Evolutionary conservation across 1,139 yeast genomes (phyloP), one percentile per base, ranked within the genome.

Genomic region (Lizanozyma gosingica): DNA sequence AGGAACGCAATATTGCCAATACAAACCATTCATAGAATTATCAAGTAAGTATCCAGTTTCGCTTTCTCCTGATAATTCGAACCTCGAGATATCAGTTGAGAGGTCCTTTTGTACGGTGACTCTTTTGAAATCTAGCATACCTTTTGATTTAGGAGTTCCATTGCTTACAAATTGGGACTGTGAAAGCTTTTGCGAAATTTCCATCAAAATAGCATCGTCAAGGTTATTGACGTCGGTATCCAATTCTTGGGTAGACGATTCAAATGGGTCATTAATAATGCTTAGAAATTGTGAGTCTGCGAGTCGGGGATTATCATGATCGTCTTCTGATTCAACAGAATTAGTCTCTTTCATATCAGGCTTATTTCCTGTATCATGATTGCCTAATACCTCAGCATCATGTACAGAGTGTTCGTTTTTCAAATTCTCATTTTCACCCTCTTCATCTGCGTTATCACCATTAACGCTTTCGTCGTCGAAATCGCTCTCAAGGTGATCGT

Each of bases 351-450:
- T 17, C 14, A 29, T 6, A 9, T 29, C n/a, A 22, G 15, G n/a
- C 15, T 27, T 27, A 4, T 35, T 17, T 9, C 6, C 34, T 16
- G 14, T 41, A n/a, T 22, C 40, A 15, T 40, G 27, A 15, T 14
- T 29, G 15, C n/a, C 16, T 9, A 14, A 32, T 16, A 39, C 34
- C 15, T 44, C 49, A 0, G 42, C 46, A 29, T 47, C 53, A 14
- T 44, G 52, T 14, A 46, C 52, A 2, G 49, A 44, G 9, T 47
- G 51, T 9, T 41, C 42, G 3, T 47, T 53, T 9, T 43, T 48
- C 16, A 38, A 17, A 3, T 45, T 39, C 4, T 47, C 47, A 2
- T 40, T 44, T 6, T 43, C 46, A 3, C 43, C 42, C 0, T 46
- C 52, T 15, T 45, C 49, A 6, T 51, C 45, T 15, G 41, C 41